phyloP scores from a whole-genome alignment of 495 filamentous ascomycete genomes.

The Podospora anserina region DNA sequence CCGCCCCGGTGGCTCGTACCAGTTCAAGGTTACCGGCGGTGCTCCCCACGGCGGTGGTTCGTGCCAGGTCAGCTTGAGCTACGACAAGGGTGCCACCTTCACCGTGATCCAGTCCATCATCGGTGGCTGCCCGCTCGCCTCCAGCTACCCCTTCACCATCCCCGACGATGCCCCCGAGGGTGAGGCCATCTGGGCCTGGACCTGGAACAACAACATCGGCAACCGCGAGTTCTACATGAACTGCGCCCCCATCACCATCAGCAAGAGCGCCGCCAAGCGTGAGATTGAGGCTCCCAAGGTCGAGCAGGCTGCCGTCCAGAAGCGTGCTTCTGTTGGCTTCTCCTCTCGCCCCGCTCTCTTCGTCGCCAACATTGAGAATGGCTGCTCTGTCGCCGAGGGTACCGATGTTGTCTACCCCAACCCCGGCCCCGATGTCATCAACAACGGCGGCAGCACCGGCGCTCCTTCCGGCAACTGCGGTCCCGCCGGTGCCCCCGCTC shows the following conservation, averaged over 20 bases:
- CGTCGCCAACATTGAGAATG: slow-evolving; percentile 55
- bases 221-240: slow-evolving; percentile 71
- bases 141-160: slow-evolving; percentile 59
- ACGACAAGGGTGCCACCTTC: slow-evolving; percentile 60
- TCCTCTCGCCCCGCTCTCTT: slow-evolving; percentile 55
- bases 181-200: slow-evolving; percentile 63
- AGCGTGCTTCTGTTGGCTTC: slow-evolving; percentile 41
- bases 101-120: slow-evolving; percentile 64
- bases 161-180: slow-evolving; percentile 59
- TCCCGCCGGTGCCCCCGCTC: slow-evolving; percentile 19
- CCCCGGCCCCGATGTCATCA: slow-evolving; percentile 61
- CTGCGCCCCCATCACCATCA: slow-evolving; percentile 58
- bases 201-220: slow-evolving; percentile 61
- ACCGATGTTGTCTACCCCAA: slow-evolving; percentile 65
- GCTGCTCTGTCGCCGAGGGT: slow-evolving; percentile 52
- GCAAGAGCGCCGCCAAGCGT: slow-evolving; percentile 37
- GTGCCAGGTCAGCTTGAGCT: slow-evolving; percentile 62
- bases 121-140: slow-evolving; percentile 55
- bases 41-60: slow-evolving; percentile 62
- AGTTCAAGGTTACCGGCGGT: slow-evolving; percentile 55
- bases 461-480: slow-evolving; percentile 29
- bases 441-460: slow-evolving; percentile 26
- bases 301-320: slow-evolving; percentile 7
- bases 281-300: slow-evolving; percentile 11
- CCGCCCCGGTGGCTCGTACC: slow-evolving; percentile 54